Percentiles rank a stretch among this genome's conserved stretches.
Conservation (phyloP, 495 filamentous ascomycete genomes). For the Astrothelium subdiscretum region DNA sequence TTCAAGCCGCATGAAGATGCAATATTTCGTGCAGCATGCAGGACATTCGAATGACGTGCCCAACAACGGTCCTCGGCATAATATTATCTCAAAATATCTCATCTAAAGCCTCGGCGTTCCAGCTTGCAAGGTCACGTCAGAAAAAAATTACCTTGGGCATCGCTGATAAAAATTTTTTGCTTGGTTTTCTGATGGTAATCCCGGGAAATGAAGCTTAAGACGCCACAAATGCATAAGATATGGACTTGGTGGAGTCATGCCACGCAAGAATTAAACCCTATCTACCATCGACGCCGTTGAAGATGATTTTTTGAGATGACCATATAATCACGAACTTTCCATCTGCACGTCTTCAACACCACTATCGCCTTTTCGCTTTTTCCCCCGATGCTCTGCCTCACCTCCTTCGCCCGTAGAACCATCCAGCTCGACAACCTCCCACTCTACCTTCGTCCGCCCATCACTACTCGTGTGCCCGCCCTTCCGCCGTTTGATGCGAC, state of each 20-base stretch:
- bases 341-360: neutral
- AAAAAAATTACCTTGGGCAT: too few species aligned
- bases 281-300: too few species aligned
- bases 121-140: too few species aligned
- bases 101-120: too few species aligned
- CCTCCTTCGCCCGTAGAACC: conserved; percentile 27
- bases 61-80: neutral
- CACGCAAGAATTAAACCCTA: neutral
- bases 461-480: conserved; percentile 39
- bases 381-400: neutral
- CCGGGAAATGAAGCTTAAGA: neutral
- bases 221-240: neutral
- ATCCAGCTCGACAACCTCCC: conserved; percentile 61
- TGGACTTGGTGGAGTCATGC: neutral
- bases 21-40: neutral
- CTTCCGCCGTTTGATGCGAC: conserved; percentile 48
- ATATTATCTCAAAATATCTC: too few species aligned
- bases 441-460: conserved; percentile 55
- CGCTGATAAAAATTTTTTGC: too few species aligned
- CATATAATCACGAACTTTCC: neutral
- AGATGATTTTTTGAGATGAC: too few species aligned
- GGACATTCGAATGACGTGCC: neutral
- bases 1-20: neutral
- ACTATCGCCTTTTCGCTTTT: neutral
- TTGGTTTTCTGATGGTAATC: too few species aligned